Evolutionary conservation across 2,329 filamentous ascomycete species (phyloP).

Genomic region (Hysterium pulicare): DNA sequence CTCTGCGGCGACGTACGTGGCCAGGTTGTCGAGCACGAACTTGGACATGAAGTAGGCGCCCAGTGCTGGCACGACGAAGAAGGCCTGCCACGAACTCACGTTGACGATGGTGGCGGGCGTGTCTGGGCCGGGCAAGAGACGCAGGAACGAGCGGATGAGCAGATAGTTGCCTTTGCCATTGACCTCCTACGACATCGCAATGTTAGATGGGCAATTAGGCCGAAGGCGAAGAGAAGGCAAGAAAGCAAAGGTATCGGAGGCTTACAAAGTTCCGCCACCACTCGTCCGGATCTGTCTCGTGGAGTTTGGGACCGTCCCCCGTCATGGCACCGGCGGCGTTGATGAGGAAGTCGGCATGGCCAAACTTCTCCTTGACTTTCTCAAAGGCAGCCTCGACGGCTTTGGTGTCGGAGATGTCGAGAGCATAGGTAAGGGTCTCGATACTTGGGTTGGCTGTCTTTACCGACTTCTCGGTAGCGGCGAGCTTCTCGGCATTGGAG

Average conservation of each 20-base stretch:
- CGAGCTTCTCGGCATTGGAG: constrained; percentile 24
- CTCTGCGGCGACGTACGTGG: constrained; percentile 18
- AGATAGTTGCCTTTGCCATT: constrained; percentile 35
- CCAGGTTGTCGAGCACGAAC: constrained; percentile 14
- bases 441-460: constrained; percentile 26
- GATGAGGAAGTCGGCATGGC: constrained; percentile 20
- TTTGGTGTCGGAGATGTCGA: constrained; percentile 27
- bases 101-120: constrained; percentile 22
- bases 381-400: constrained; percentile 19
- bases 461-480: constrained; percentile 20
- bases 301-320: constrained; percentile 12
- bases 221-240: background rate
- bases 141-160: constrained; percentile 30
- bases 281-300: constrained; percentile 14
- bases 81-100: constrained; percentile 14
- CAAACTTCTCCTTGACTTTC: constrained; percentile 18
- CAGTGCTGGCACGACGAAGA: constrained; percentile 11
- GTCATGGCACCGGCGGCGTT: constrained; percentile 17
- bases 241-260: background rate
- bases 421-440: constrained; percentile 25
- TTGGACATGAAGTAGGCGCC: constrained; percentile 20
- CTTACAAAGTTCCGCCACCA: constrained; percentile 24
- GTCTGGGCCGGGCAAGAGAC: constrained; percentile 14
- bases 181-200: constrained; percentile 31
- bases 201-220: background rate